Evolutionary conservation across 805 yeast species (phyloP), one percentile per base, ranked within the genome.

Genomic region (Starmera pachycereana): DNA sequence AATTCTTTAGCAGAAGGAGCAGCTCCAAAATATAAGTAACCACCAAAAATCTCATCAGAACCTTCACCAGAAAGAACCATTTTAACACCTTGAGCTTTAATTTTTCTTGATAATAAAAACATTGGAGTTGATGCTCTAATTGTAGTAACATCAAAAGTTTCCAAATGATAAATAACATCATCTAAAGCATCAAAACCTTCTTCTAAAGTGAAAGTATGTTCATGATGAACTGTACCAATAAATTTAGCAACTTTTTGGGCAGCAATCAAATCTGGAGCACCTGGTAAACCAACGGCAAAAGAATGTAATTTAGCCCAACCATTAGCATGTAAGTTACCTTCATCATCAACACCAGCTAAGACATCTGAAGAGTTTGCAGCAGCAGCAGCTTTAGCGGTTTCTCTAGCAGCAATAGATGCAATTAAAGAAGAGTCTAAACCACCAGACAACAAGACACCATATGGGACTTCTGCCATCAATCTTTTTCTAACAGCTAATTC

Each of bases 51-150:
- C 72, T 92, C 99, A 65, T 92, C 99, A 27, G 97, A 87, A 48
- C 99, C 99, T 68, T 92, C 99, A 60, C 99, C 99, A 32, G 96
- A 85, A 43, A 92, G 69, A 33, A 92, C 99, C 99, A 92, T 92
- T 79, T 92, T 92, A 55, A 92, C 96, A 64, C 98, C 99, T 67
- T 90, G 97, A 39, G 98, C 98, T 72, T 92, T 92, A 71, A 92
- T 92, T 71, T 92, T 92, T 65, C 99, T 77, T 12, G 95, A 82
- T 51, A 92, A 71, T 55, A 92, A 69, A 72, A 89, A 92, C 99
- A 92, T 92, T 51, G 99, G 99, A 33, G 98, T 92, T 9, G 97
- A 89, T 29, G 99, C 99, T 68, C 99, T 81, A 61, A 92, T 89
- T 38, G 99, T 92, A 52, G 99, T 92, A 50, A 92, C 99, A 62